Evolutionary conservation across 2,329 filamentous ascomycete genomes (phyloP).

Genomic region (Aspergillus piperis): DNA sequence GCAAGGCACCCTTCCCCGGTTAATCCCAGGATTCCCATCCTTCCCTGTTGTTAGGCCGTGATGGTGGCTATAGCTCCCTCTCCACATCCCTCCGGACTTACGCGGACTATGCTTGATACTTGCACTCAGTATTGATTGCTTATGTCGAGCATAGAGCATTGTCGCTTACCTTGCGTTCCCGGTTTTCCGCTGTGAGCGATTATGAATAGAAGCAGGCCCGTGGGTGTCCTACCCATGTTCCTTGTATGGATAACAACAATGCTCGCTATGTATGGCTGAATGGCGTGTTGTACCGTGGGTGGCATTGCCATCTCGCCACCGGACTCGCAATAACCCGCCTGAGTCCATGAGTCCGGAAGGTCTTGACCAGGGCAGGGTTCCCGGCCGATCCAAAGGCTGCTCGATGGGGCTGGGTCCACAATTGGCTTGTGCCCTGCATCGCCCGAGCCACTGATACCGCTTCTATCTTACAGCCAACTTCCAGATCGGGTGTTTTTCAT

Average conservation of each 20-base stretch:
- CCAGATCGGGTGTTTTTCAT: conserved; percentile 7
- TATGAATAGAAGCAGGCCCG: conserved; percentile 3
- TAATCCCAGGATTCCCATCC: background rate
- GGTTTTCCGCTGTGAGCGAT: background rate
- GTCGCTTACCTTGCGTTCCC: background rate
- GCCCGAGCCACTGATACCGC: conserved; percentile 16
- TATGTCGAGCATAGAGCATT: background rate
- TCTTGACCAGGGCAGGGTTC: conserved; percentile 18
- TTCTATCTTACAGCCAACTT: conserved; percentile 11
- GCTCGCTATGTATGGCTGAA: conserved; percentile 8
- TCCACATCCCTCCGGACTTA: background rate
- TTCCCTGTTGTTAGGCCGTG: background rate
- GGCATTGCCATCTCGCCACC: conserved; percentile 12
- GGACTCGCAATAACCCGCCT: conserved; percentile 12
- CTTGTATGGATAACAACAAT: background rate
- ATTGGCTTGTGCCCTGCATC: conserved; percentile 16
- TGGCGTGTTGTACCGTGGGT: conserved; percentile 13
- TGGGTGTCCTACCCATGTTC: background rate
- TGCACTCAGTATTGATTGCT: background rate
- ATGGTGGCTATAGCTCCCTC: background rate
- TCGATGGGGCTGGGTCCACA: conserved; percentile 21
- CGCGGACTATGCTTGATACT: background rate
- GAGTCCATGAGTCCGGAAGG: conserved; percentile 13
- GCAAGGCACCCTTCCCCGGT: conserved; percentile 4
- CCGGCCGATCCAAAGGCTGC: conserved; percentile 13